These are phyloP conservation scores for Stephania japonica DNA, from an alignment of 164 flowering plant species.

Conservation along the genomic window DNA sequence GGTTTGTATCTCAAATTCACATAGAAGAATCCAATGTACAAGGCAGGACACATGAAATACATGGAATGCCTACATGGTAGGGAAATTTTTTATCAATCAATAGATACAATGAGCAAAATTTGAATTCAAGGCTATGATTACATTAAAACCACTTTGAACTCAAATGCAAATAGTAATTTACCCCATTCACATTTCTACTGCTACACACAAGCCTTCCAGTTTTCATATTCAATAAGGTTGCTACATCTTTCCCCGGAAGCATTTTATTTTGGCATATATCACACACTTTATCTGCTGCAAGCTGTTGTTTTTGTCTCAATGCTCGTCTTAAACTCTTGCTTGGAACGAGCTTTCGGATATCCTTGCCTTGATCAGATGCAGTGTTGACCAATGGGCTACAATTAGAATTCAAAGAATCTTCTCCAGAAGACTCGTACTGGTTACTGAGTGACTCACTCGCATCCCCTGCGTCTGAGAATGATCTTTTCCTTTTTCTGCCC, in stretches of 20 bases:
- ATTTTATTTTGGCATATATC: constrained; percentile 78
- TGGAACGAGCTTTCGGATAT: constrained; percentile 26
- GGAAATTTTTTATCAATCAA: neutral
- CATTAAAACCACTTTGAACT: neutral
- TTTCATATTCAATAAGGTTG: constrained; percentile 67
- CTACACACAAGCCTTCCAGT: constrained; percentile 83
- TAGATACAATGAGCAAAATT: neutral
- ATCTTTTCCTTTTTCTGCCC: constrained; percentile 31
- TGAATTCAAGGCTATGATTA: neutral
- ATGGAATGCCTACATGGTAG: constrained; percentile 72
- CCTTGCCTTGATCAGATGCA: constrained; percentile 16
- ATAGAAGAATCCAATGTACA: constrained; percentile 83
- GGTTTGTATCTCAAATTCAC: constrained; percentile 52
- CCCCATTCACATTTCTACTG: constrained; percentile 86
- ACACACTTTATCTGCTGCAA: constrained; percentile 71
- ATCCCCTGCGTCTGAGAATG: constrained; percentile 73
- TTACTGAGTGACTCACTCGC: constrained; percentile 31
- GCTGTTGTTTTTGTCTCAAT: constrained; percentile 54
- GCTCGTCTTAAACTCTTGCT: constrained; percentile 55
- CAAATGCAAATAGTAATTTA: constrained; percentile 16
- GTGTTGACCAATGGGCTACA: neutral
- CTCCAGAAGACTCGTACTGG: constrained; percentile 38
- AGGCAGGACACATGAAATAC: constrained; percentile 89
- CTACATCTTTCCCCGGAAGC: constrained; percentile 90
- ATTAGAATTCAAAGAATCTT: constrained; percentile 34